A percentile compares a stretch with the other conserved stretches of the same genome.
phyloP scores from a whole-genome alignment of 345 rosid species.

The Eutrema yunnanense region DNA sequence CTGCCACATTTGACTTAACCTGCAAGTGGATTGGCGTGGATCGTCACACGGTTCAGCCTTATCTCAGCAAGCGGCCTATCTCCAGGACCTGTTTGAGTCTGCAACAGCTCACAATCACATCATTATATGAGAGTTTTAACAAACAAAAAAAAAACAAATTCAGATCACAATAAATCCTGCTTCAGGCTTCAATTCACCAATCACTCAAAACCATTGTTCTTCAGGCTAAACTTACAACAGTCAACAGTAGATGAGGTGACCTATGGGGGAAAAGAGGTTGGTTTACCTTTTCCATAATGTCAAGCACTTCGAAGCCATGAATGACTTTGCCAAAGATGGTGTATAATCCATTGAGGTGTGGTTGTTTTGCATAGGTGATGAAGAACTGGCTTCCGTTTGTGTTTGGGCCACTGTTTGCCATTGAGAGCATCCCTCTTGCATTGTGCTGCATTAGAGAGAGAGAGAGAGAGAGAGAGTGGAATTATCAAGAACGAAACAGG shows the following conservation, averaged over 20 bases:
- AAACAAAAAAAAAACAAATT: not conserved
- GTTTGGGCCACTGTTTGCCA: constrained; percentile 99
- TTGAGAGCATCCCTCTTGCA: constrained; percentile 83
- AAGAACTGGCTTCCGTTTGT: constrained; percentile 98
- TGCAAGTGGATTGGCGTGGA: constrained; percentile 97
- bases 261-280: not conserved
- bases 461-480: not conserved
- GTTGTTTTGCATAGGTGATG: constrained; percentile 78
- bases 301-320: constrained; percentile 98
- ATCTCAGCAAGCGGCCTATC: constrained; percentile 98
- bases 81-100: constrained; percentile 87
- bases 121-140: not conserved
- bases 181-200: not conserved
- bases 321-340: constrained; percentile 92
- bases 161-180: not conserved
- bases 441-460: constrained; percentile 52
- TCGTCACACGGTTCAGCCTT: constrained; percentile 84
- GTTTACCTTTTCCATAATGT: constrained; percentile 93
- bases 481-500: not conserved
- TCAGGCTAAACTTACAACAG: not conserved
- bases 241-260: not conserved
- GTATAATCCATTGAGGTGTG: constrained; percentile 94
- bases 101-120: constrained; percentile 26
- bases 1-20: constrained; percentile 34
- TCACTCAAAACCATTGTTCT: not conserved